Base-by-base conservation (phyloP, 768 basidiomycete genomes). In the Lepiota brunneoincarnata region DNA sequence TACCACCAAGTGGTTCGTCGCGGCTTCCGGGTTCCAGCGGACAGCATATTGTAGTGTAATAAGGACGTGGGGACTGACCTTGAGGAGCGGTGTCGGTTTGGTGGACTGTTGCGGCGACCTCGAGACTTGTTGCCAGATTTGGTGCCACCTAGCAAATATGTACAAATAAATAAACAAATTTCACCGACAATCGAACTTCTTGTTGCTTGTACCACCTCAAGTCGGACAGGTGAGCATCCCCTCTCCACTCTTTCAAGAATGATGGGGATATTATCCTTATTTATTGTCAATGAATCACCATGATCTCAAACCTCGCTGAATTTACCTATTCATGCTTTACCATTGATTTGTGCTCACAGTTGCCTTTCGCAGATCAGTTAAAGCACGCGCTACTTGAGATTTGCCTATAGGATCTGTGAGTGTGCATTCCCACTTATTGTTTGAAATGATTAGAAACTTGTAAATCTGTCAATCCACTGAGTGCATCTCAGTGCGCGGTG, bases 271-370 rank as follows among this genome's bases (percentile, higher is more conserved):
- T 59, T 61, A 64, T 69, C 51, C 51, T 61, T 77, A 87, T 87
- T 86, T 88, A 85, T 87, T 88, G 84, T 87, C 83, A 71, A 73
- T 82, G 83, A 84, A 59, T 58, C 51, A 53, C 60, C 58, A 66
- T 84, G 84, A 86, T 80, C 72, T 68, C 74, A 82, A 70, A 44
- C 56, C 63, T 68, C 67, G 65, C 72, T 61, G 58, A 79, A 84
- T 83, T 84, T 51, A 54, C 58, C 56, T 55, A 18, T 39, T 15
- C 46, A 37, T 39, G 5, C 11, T 45, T 12, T 54, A 18, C 10
- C 5, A 12, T n/a, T 18, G 4, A 15, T 17, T 0, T 4, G 26
- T 28, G 12, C 52, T 54, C 12, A 54, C 35, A 12, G 0, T 0
- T 1, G 11, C 18, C 4, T 6, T 40, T 18, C 14, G 36, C 9